Base-by-base conservation (phyloP, 2,329 filamentous ascomycete species). In the Fusarium sulawesiense region DNA sequence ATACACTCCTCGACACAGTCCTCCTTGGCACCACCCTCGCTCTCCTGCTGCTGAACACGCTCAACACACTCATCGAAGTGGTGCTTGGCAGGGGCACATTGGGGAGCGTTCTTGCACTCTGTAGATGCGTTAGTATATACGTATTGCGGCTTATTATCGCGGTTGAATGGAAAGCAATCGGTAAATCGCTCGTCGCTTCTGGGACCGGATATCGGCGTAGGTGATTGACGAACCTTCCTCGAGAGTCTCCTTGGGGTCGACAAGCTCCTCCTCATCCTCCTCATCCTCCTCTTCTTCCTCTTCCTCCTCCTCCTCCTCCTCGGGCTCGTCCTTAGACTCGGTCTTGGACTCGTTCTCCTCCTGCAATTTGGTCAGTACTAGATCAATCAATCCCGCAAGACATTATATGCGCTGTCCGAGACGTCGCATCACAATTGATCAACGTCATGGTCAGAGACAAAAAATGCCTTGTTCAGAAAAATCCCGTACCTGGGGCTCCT, bases 1-100 rank as follows among this genome's bases (percentile, higher is more conserved):
- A 89, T 92, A 98, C 96, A 99, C 87, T 99, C 96, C 87, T 99
- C 96, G 75, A 98, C 93, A 78, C 96, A 99, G 86, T 98, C 94
- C 88, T 99, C 96, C 78, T 92, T 90, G 76, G 91, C 85, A 59
- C 86, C 91, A 76, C 91, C 89, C 72, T 91, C 88, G 75, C 91
- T 88, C 78, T 93, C 89, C 70, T 81, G 80, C 75, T 81, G 74
- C 61, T 81, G 77, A 76, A 99, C 96, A 77, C 96, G 94, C 89
- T 97, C 94, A 76, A 95, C 94, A 82, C 96, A 99, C 85, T 98
- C 93, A 74, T 98, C 95, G 82, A 92, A 98, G 88, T 99, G 96
- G 88, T 98, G 95, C 90, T 98, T 99, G 79, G 89, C 88, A 64
- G 92, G 91, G 68, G 91, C 87, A 85, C 96, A 99, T 83, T 92